A percentile compares a stretch with the other conserved stretches of the same genome.
phyloP scores from a whole-genome alignment of 1,284 basidiomycete genomes.

The Naganishia albida region DNA sequence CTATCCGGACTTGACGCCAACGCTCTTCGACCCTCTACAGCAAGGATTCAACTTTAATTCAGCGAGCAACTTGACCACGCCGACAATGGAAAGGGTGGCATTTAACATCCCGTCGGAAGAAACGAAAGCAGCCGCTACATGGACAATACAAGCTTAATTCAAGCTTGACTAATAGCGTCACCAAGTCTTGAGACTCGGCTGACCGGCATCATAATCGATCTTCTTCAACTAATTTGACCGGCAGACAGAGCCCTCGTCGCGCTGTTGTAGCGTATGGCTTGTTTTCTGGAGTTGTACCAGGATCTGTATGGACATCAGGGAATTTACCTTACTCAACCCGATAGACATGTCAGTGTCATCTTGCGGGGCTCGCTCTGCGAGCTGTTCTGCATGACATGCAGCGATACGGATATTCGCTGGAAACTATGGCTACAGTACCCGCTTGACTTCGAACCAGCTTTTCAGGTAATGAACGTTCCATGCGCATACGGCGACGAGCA shows the following conservation, averaged over 20 bases:
- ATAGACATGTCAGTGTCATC: background rate
- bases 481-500: slow-evolving; percentile 84
- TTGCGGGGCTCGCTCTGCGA: background rate
- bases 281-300: no score
- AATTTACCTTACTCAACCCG: no score
- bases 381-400: background rate
- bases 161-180: background rate
- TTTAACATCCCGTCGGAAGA: slow-evolving; percentile 1
- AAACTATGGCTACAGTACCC: slow-evolving; percentile 66
- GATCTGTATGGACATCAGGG: no score
- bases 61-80: slow-evolving; percentile 7
- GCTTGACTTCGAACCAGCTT: slow-evolving; percentile 87
- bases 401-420: background rate
- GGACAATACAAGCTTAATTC: slow-evolving; percentile 5
- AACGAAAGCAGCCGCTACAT: background rate
- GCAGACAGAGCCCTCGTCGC: no score
- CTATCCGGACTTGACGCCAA: slow-evolving; percentile 12
- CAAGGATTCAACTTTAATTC: slow-evolving; percentile 21
- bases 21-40: slow-evolving; percentile 9
- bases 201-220: no score
- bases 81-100: slow-evolving; percentile 3
- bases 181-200: no score
- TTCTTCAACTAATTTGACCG: no score
- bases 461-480: slow-evolving; percentile 99
- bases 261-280: no score